Evolutionary conservation across 2,329 filamentous ascomycete species (phyloP), one percentile per base, ranked within the genome.

Genomic region (Gyromitra esculenta): DNA sequence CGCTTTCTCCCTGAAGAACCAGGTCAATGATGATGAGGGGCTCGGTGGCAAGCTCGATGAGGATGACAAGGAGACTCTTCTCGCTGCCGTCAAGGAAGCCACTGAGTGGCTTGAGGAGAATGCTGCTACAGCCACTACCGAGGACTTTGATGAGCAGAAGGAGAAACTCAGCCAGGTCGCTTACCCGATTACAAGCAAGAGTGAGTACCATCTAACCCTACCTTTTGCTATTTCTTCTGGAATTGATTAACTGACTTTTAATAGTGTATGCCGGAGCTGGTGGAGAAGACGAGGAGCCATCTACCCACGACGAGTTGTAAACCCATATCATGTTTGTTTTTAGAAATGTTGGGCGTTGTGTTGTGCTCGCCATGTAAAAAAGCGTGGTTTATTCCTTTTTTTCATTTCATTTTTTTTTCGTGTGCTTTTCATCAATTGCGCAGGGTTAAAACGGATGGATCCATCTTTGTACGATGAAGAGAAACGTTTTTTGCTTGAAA

Each of bases 91-190:
- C 87, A 98, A 98, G 92, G 96, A 99, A 88, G 88, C 93, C 79
- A 91, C 91, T 82, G 94, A 97, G 85, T 99, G 96, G 96, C 91
- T 99, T 77, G 94, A 97, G 82, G 93, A 97, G 89, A 96, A 97
- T 86, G 92, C 89, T 80, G 90, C 91, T 80, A 91, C 91, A 67
- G 96, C 96, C 79, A 78, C 77, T 57, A 89, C 88, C 81, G 88
- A 93, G 76, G 96, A 98, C 87, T 97, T 98, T 82, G 94, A 97
- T 86, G 96, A 99, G 90, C 95, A 98, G 88, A 97, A 96, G 89
- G 95, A 99, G 92, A 97, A 97, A 89, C 89, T 99, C 81, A 96
- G 92, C 82, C 92, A 92, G 85, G 92, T 97, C 80, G 96, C 96
- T 70, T 97, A 98, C 87, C 96, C 96, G 81, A 99, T 99, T 87